Base-by-base conservation (phyloP, 805 yeast genomes). In the Wickerhamomyces chaumierensis region DNA sequence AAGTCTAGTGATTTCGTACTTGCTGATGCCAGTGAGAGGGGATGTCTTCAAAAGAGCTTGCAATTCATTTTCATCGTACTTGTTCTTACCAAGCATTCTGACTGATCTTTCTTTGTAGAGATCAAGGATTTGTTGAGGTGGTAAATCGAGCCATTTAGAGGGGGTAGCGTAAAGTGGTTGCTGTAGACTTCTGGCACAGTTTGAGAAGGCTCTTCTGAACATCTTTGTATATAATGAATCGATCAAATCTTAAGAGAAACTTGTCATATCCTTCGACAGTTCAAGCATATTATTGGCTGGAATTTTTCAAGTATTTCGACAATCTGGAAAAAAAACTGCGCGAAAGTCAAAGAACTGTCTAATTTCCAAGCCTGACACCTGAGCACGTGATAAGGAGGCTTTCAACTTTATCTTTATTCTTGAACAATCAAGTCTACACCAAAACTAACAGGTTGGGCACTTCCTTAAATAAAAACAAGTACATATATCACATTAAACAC, bases 101-200 rank as follows among this genome's bases (percentile, higher is more conserved):
- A 66, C 63, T 42, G 71, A 71, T 56, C 90, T 68, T 49, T 73
- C 65, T 45, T 72, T 64, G 54, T 75, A 82, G 43, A 82, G 63
- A 42, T 71, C 71, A 43, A 80, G 65, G 36, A 82, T 73, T 44
- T 69, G 66, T 40, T 75, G 74, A 14, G 82, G 71, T 13, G 84
- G 79, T 41, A 80, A 64, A 0, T 79, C 82, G 37, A 66, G 63
- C 94, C 94, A 82, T 38, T 71, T 68, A 40, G 73, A 73, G 3
- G 94, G 94, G 39, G 71, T 70, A 43, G 75, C 61, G 48, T 71
- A 72, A 20, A 77, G 57, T 25, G 29, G 29, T 13, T 25, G 7
- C 14, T 44, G 40, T 5, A 31, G 19, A 3, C 33, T 31, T 16
- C 34, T 31, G 18, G 18, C 14, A 31, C 18, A 31, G 18, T 7